Evolutionary conservation across 257 asterid genomes (phyloP).

Genomic region (Nicotiana attenuata): DNA sequence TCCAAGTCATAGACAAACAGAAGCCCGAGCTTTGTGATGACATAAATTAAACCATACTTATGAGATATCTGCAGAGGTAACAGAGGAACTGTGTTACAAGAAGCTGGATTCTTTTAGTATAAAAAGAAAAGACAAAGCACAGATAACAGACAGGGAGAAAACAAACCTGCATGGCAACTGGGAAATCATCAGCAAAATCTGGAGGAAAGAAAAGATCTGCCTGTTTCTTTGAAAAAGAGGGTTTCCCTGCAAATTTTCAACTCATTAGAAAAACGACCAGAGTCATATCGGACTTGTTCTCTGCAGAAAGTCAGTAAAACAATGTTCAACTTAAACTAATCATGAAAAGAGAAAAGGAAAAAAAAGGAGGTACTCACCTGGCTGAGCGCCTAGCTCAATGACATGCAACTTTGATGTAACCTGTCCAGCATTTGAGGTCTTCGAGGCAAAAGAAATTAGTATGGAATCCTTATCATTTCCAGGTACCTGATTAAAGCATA

Average conservation of each 20-base stretch:
- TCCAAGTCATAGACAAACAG: conserved; percentile 71
- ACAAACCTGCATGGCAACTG: conserved; percentile 98
- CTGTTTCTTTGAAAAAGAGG: conserved; percentile 88
- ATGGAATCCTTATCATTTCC: conserved; percentile 94
- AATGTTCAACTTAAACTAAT: conserved; percentile 4
- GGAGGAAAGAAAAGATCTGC: conserved; percentile 99
- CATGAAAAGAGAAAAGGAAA: neutral
- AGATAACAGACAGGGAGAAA: neutral
- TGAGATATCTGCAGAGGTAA: conserved; percentile 76
- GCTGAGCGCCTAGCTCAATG: conserved; percentile 77
- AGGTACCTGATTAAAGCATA: conserved; percentile 45
- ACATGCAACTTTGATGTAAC: conserved; percentile 60
- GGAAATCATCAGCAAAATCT: conserved; percentile 95
- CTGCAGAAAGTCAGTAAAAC: neutral
- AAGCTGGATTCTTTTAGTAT: neutral
- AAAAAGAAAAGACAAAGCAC: neutral
- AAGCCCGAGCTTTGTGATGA: conserved; percentile 67
- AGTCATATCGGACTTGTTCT: neutral
- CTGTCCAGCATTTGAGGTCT: conserved; percentile 62
- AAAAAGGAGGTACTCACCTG: conserved; percentile 41
- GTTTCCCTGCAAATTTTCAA: conserved; percentile 60
- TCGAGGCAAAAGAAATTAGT: conserved; percentile 82
- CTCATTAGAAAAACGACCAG: neutral
- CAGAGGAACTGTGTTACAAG: conserved; percentile 10
- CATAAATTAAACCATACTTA: conserved; percentile 58